Base-by-base conservation (phyloP, 768 basidiomycete genomes). In the Rubroboletus pulcherrimus region DNA sequence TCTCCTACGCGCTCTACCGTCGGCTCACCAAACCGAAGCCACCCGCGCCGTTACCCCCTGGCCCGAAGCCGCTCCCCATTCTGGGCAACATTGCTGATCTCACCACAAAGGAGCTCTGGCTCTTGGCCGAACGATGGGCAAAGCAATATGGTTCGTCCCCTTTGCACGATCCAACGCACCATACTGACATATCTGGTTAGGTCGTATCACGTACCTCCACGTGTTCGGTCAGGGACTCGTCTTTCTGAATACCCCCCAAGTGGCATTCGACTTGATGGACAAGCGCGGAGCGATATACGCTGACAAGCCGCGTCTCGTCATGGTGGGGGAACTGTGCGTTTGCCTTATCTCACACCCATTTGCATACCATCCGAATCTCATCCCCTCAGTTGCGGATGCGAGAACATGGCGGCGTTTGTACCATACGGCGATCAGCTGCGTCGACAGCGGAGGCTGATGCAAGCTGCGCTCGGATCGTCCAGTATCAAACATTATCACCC, bases 341-440 rank as follows among this genome's bases (percentile, higher is more conserved):
- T 44, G 4, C 1, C 15, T 33, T 6, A 17, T 19, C 17, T 17
- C 48, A 31, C 26, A 2, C 15, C 15, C 5, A 24, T 14, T 39
- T 26, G 2, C 17, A 5, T 37, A 10, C 34, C 40, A 55, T 58
- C 53, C 51, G 49, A 49, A 55, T 55, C 38, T 49, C 10, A 4
- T 17, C 40, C 56, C 58, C 61, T 59, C 56, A 76, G 73, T 17
- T 72, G 85, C 62, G 84, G 84, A 38, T 86, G 85, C 67, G 78
- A 86, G 63, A 81, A 85, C 66, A 87, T 88, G 83, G 80, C 84
- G 51, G 85, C 84, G 2, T 87, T 89, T 67, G 85, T 84, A 5
- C 76, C 77, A 17, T 87, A 89, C 63, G 81, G 82, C 34, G 84
- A 86, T 57, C 76, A 77, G 63, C 77, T 76, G 43, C 82, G 81